phyloP scores from a whole-genome alignment of 2,329 filamentous ascomycete genomes.

The Fusarium sp. region DNA sequence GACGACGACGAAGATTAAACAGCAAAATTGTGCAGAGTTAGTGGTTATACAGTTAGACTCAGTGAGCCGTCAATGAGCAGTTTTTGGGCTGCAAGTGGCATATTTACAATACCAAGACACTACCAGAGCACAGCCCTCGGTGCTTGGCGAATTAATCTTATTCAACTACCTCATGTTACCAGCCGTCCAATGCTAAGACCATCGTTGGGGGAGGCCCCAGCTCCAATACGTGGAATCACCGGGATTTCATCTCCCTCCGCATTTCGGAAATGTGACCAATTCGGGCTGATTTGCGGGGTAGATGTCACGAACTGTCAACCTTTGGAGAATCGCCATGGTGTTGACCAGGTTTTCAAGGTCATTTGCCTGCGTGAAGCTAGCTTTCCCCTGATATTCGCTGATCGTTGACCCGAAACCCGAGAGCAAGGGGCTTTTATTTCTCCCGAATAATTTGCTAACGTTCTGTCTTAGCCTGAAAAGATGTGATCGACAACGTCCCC shows the following conservation, averaged over 20 bases:
- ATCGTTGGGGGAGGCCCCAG: neutral
- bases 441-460: slow-evolving; percentile 19
- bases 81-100: slow-evolving; percentile 7
- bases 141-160: slow-evolving; percentile 1
- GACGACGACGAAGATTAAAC: slow-evolving; percentile 59
- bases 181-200: neutral
- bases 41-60: slow-evolving; percentile 38
- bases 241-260: slow-evolving; percentile 15
- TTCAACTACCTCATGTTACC: neutral
- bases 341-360: slow-evolving; percentile 9
- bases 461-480: slow-evolving; percentile 29
- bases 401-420: slow-evolving; percentile 36
- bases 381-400: slow-evolving; percentile 29
- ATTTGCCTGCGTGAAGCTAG: slow-evolving; percentile 5
- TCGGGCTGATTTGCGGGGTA: slow-evolving; percentile 25
- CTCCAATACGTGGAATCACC: slow-evolving; percentile 38
- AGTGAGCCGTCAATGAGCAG: slow-evolving; percentile 36
- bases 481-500: slow-evolving; percentile 36
- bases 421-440: neutral
- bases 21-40: slow-evolving; percentile 12
- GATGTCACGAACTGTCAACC: neutral
- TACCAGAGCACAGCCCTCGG: neutral
- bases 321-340: neutral
- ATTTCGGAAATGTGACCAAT: slow-evolving; percentile 19
- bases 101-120: slow-evolving; percentile 13